Evolutionary conservation across 2,329 filamentous ascomycete genomes (phyloP), one percentile per base, ranked within the genome.

Genomic region (Epichloe gansuensis): DNA sequence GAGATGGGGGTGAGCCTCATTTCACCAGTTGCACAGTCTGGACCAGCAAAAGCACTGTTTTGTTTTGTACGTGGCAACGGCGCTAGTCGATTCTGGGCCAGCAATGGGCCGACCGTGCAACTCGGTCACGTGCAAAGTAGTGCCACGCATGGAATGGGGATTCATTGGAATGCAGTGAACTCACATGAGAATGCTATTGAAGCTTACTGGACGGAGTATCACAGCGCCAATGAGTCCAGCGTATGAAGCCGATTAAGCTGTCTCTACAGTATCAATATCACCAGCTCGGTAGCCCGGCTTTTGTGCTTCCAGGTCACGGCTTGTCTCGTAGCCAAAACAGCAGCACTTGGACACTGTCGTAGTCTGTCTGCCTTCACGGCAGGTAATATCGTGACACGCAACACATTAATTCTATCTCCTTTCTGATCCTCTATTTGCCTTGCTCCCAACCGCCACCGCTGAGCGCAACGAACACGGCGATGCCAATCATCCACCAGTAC

Each of bases 401-500:
- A 36, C 15, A 36, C 40, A 55, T 9, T 40, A 38, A 52, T 4
- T n/a, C 36, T 31, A 42, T 50, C 31, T 39, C 17, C 42, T 55
- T 8, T 36, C 9, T 34, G 38, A 38, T 51, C 5, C 9, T 71
- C 69, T 71, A 77, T 66, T 78, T 78, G 58, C 50, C 53, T 35
- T 54, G 46, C 46, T 73, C 71, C 49, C 49, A 52, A 11, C 71
- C 77, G 50, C 78, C 74, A 45, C 74, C 73, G 48, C 74, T 70
- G 56, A 81, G 59, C 6, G 78, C 63, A 57, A 85, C 63, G 47
- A 84, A 59, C 31, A 74, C 68, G 27, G 72, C 73, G 31, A 79
- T 71, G 21, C 68, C 74, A 65, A 82, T 66, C 58, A 81, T 64
- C 81, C 81, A 85, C 82, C 82, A 85, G 64, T 85, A 85, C 65